These are phyloP conservation scores for Schizochytrium sp. DNA, from an alignment of 108 stramenopile genomes.

Conservation along the genomic window DNA sequence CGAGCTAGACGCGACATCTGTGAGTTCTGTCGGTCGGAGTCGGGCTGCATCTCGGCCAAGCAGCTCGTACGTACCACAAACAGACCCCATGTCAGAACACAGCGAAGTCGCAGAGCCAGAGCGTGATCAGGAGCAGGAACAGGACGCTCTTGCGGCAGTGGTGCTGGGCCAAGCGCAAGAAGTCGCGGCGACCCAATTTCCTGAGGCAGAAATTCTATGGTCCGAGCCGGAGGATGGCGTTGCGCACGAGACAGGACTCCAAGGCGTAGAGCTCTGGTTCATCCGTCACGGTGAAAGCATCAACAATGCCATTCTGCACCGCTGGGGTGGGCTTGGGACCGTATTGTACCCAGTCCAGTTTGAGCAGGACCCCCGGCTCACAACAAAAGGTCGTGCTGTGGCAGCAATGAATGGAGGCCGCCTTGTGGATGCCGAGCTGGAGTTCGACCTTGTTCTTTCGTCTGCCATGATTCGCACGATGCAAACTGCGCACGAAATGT, in stretches of 20 bases:
- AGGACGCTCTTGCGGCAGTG: no score
- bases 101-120: no score
- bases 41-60: no score
- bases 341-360: background rate
- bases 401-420: background rate
- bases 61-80: no score
- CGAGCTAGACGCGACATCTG: no score
- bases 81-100: no score
- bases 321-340: background rate
- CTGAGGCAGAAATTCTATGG: no score
- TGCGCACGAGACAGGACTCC: background rate
- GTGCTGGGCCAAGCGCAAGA: no score
- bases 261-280: conserved; percentile 6
- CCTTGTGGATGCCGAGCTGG: background rate
- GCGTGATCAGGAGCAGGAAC: no score
- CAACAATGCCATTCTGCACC: background rate
- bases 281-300: background rate
- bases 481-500: background rate
- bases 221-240: background rate
- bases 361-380: background rate
- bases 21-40: no score
- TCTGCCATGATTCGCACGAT: background rate
- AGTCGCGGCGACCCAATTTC: no score
- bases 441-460: background rate
- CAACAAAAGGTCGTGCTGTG: background rate